Evolutionary conservation across 1,139 yeast species (phyloP).

Genomic region (Debaryomyces subglobosus): DNA sequence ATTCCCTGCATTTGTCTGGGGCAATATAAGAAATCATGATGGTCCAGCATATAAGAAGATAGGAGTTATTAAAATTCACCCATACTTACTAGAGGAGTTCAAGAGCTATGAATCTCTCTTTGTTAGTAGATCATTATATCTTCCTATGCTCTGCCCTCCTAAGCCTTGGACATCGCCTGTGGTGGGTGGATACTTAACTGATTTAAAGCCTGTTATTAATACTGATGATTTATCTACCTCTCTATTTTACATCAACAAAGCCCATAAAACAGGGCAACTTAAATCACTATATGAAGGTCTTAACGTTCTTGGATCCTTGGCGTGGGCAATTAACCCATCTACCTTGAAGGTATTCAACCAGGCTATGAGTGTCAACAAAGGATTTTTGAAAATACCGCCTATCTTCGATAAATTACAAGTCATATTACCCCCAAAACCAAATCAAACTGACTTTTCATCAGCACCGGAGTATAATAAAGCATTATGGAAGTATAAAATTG

Average conservation of each 20-base stretch:
- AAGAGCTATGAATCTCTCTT: constrained; percentile 17
- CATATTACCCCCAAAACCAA: constrained; percentile 12
- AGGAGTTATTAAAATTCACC: constrained; percentile 31
- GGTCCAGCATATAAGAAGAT: constrained; percentile 8
- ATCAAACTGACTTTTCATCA: constrained; percentile 8
- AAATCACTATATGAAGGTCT: constrained; percentile 34
- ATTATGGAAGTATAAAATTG: constrained; percentile 6
- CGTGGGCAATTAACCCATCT: constrained; percentile 42
- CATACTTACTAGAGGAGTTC: constrained; percentile 24
- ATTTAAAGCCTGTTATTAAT: constrained; percentile 29
- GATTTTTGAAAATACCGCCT: constrained; percentile 37
- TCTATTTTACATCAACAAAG: constrained; percentile 26
- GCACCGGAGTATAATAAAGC: constrained; percentile 11
- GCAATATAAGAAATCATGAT: constrained; percentile 1
- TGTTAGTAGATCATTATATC: constrained; percentile 19
- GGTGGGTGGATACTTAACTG: constrained; percentile 39
- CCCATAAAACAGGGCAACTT: constrained; percentile 38
- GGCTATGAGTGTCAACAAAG: constrained; percentile 23
- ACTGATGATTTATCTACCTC: constrained; percentile 23
- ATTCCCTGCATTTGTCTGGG: constrained; percentile 15
- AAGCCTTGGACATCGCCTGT: constrained; percentile 37
- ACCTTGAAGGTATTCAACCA: constrained; percentile 27
- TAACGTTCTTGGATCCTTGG: constrained; percentile 30
- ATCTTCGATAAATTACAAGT: constrained; percentile 8
- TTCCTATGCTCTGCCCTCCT: constrained; percentile 48